Percentiles rank a stretch among this genome's conserved stretches.
Evolutionary conservation across 805 yeast genomes (phyloP).

Genomic region (Wickerhamiella dianesei): DNA sequence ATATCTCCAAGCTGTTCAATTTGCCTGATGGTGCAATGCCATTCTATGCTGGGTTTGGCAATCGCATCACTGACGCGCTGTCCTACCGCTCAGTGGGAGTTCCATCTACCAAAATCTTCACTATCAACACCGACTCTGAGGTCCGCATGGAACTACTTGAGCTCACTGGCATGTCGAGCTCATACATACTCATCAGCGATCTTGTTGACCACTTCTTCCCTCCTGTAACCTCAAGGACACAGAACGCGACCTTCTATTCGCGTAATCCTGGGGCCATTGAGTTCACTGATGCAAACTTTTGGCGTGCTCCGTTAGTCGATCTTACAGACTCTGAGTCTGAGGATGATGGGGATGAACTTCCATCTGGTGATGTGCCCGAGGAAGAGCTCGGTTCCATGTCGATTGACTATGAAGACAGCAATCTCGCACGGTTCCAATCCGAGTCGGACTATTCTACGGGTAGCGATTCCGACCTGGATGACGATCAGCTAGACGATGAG

Average conservation of each 20-base stretch:
- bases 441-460: not conserved
- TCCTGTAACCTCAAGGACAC: conserved; percentile 37
- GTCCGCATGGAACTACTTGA: conserved; percentile 95
- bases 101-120: conserved; percentile 86
- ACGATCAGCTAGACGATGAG: conserved; percentile 8
- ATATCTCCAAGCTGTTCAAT: conserved; percentile 61
- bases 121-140: conserved; percentile 92
- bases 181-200: conserved; percentile 82
- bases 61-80: conserved; percentile 89
- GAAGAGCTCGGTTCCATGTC: not conserved
- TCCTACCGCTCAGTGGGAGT: conserved; percentile 88
- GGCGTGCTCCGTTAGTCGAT: conserved; percentile 72
- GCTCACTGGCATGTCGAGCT: conserved; percentile 79
- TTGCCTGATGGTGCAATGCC: conserved; percentile 40
- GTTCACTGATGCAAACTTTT: conserved; percentile 76
- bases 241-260: conserved; percentile 18
- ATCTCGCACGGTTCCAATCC: not conserved
- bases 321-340: conserved; percentile 21
- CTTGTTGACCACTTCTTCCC: conserved; percentile 96
- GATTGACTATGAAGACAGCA: not conserved
- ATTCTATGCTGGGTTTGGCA: conserved; percentile 95
- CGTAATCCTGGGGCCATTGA: conserved; percentile 23
- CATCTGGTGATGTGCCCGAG: not conserved
- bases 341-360: conserved; percentile 8
- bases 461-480: conserved; percentile 6